Percentiles rank a stretch among this genome's conserved stretches.
phyloP scores from a whole-genome alignment of 1,284 basidiomycete genomes.

The Tylopilus sp. region DNA sequence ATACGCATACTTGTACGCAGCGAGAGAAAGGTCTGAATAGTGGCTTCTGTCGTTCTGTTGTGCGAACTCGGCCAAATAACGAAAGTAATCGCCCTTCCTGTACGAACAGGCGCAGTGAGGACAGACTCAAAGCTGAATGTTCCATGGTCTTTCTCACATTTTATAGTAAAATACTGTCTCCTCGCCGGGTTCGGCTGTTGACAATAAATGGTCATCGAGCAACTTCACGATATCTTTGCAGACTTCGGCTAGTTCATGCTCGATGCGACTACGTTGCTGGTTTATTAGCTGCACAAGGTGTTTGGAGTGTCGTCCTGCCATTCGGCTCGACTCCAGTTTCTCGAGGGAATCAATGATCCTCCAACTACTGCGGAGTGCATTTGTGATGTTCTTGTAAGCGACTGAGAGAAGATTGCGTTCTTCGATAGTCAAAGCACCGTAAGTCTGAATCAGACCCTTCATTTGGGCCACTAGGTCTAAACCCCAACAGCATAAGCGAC shows the following conservation, averaged over 20 bases:
- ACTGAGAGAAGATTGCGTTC: slow-evolving; percentile 68
- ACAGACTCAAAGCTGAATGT: slow-evolving; percentile 2
- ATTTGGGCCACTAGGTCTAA: slow-evolving; percentile 58
- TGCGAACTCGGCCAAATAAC: slow-evolving; percentile 64
- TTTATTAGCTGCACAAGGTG: slow-evolving; percentile 49
- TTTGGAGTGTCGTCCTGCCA: slow-evolving; percentile 26
- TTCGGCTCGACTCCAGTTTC: slow-evolving; percentile 42
- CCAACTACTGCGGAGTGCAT: slow-evolving; percentile 59
- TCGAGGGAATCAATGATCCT: slow-evolving; percentile 55
- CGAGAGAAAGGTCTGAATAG: slow-evolving; percentile 52
- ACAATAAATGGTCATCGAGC: slow-evolving; percentile 51
- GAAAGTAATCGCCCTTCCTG: slow-evolving; percentile 70
- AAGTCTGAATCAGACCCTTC: slow-evolving; percentile 49
- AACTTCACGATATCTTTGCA: slow-evolving; percentile 59
- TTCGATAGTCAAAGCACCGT: slow-evolving; percentile 53
- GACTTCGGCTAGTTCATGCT: slow-evolving; percentile 50
- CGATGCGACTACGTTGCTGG: slow-evolving; percentile 51
- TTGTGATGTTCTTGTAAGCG: slow-evolving; percentile 68
- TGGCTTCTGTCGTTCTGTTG: slow-evolving; percentile 45
- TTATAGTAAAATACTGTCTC: slow-evolving; percentile 68
- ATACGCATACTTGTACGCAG: slow-evolving; percentile 66
- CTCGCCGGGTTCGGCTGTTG: slow-evolving; percentile 54
- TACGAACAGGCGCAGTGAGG: slow-evolving; percentile 10
- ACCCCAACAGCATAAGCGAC: slow-evolving; percentile 14
- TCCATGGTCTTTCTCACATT: slow-evolving; percentile 42